Conservation (phyloP, 2,329 filamentous ascomycete species). For the Biscogniauxia mediterranea region DNA sequence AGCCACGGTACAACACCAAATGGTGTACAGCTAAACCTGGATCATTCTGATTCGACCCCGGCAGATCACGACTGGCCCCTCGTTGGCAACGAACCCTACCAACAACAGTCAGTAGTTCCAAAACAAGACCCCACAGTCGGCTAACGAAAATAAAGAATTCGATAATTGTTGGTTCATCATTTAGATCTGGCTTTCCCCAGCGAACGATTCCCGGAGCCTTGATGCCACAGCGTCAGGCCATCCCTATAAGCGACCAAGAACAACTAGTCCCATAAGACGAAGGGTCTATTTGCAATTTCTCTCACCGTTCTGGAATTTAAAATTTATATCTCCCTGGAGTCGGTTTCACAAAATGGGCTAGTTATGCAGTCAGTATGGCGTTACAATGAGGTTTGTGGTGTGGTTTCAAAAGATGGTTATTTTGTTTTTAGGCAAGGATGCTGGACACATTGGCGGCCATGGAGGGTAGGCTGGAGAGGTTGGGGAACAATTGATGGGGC, state of each 20-base stretch:
- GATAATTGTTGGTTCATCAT: neutral
- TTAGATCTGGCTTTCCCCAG: neutral
- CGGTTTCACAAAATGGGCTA: neutral
- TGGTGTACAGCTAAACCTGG: slow-evolving; percentile 6
- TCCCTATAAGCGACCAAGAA: neutral
- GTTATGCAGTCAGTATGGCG: neutral
- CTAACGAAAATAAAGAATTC: neutral
- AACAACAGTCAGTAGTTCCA: slow-evolving; percentile 6
- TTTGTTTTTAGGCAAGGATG: neutral
- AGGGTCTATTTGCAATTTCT: neutral
- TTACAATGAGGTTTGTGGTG: neutral
- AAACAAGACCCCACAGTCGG: neutral
- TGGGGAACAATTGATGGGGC: neutral
- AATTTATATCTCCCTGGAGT: neutral
- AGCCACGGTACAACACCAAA: slow-evolving; percentile 9
- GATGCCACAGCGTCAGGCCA: neutral
- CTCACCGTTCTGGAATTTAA: neutral
- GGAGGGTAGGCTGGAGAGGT: neutral
- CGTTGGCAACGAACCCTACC: slow-evolving; percentile 5
- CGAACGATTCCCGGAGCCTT: neutral
- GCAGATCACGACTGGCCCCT: slow-evolving; percentile 7
- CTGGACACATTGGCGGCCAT: neutral
- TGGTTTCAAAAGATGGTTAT: neutral
- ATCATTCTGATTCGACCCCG: slow-evolving; percentile 4
- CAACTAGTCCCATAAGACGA: neutral